Percentiles rank a stretch among this genome's conserved stretches.
Conservation (phyloP, 495 filamentous ascomycete species). For the Hypomontagnella submonticulosa region DNA sequence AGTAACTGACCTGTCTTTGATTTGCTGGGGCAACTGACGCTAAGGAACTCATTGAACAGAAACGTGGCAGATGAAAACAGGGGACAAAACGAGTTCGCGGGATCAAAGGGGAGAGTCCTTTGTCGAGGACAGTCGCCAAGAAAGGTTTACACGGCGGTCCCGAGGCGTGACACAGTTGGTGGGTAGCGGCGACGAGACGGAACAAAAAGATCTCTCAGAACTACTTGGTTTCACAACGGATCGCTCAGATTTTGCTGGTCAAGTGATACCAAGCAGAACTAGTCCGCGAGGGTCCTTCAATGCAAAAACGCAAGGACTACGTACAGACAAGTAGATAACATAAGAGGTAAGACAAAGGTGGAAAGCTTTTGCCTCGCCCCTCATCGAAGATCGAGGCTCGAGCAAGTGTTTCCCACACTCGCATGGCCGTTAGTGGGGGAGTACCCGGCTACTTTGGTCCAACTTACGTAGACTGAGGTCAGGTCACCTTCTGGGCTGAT, state of each 20-base stretch:
- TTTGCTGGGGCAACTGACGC: conserved; percentile 9
- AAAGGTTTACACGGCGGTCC: conserved; percentile 23
- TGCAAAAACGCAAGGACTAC: conserved; percentile 12
- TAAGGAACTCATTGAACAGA: conserved; percentile 10
- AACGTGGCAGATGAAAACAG: conserved; percentile 16
- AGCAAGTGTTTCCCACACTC: conserved; percentile 21
- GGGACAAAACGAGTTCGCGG: conserved; percentile 20
- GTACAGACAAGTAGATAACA: conserved; percentile 12
- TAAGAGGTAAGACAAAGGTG: conserved; percentile 33
- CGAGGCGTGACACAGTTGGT: conserved; percentile 21
- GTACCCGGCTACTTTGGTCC: conserved; percentile 13
- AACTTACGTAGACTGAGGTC: conserved; percentile 25
- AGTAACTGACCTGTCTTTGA: conserved; percentile 20
- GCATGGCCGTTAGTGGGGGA: conserved; percentile 9
- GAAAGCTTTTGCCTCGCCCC: conserved; percentile 11
- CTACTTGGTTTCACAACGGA: neutral
- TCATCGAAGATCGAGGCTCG: conserved; percentile 22
- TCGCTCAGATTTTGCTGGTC: conserved; percentile 25
- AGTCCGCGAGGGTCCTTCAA: conserved; percentile 12
- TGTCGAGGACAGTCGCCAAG: conserved; percentile 21
- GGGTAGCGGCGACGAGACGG: conserved; percentile 5
- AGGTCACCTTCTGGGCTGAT: conserved; percentile 24
- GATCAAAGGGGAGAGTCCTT: conserved; percentile 18
- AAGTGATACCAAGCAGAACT: conserved; percentile 23
- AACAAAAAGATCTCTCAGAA: conserved; percentile 35